phyloP scores from a whole-genome alignment of 78 protist genomes.

The Parvularia atlantis region DNA sequence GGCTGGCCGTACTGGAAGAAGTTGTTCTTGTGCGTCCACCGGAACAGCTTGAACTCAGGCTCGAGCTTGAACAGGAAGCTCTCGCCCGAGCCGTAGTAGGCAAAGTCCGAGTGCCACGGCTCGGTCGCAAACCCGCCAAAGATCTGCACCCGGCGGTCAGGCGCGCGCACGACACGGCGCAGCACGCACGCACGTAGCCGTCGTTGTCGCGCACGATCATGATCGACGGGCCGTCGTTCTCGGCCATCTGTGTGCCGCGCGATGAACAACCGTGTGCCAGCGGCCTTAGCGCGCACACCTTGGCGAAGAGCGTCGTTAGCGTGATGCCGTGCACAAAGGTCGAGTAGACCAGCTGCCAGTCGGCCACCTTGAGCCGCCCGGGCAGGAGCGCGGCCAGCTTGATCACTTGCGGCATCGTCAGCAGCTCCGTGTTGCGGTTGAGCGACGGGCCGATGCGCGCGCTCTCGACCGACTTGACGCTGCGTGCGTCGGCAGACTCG shows the following conservation, averaged over 20 bases:
- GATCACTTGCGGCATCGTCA: too few species aligned
- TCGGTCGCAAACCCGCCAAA: conserved; percentile 1
- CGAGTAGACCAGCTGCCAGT: background rate
- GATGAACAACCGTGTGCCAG: too few species aligned
- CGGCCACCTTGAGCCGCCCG: too few species aligned
- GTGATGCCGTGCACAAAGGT: background rate
- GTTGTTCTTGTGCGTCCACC: background rate
- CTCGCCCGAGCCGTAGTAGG: background rate
- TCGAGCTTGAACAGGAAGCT: background rate
- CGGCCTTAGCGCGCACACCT: background rate
- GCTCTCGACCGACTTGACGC: too few species aligned
- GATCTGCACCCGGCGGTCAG: background rate
- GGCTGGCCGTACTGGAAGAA: background rate
- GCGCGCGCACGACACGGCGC: too few species aligned
- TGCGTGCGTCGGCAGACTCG: too few species aligned
- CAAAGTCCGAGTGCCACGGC: background rate
- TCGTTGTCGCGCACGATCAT: background rate
- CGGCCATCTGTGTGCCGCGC: background rate
- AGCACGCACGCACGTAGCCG: background rate
- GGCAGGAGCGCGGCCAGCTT: too few species aligned
- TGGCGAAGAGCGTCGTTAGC: background rate
- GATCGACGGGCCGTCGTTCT: background rate
- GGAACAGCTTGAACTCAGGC: background rate
- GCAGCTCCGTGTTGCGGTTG: too few species aligned
- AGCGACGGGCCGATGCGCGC: too few species aligned